Conservation (phyloP, 495 filamentous ascomycete genomes). For the Elasticomyces elasticus region DNA sequence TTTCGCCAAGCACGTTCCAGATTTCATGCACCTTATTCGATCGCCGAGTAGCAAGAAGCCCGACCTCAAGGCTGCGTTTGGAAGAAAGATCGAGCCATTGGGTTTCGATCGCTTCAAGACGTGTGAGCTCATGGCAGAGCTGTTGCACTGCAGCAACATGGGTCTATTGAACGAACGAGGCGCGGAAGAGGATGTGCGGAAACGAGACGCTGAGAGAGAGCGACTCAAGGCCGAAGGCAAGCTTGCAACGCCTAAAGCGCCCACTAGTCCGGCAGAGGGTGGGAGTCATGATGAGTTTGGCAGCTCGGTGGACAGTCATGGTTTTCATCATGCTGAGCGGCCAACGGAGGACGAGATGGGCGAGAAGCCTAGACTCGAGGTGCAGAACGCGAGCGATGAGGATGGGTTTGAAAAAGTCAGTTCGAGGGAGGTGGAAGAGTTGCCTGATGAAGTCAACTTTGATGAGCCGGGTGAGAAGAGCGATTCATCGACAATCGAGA, state of each 20-base stretch:
- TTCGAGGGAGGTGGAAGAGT: constrained; percentile 53
- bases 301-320: constrained; percentile 35
- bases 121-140: constrained; percentile 95
- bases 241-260: constrained; percentile 36
- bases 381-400: constrained; percentile 72
- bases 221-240: constrained; percentile 62
- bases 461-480: constrained; percentile 40
- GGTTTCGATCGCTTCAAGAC: constrained; percentile 99
- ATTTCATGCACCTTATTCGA: constrained; percentile 85
- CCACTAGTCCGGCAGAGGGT: constrained; percentile 23
- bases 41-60: constrained; percentile 52
- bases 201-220: constrained; percentile 73
- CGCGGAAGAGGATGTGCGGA: constrained; percentile 74
- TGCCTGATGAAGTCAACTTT: constrained; percentile 50
- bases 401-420: constrained; percentile 93
- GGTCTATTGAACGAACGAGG: constrained; percentile 86
- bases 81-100: constrained; percentile 80
- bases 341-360: constrained; percentile 26
- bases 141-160: constrained; percentile 99
- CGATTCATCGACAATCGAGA: constrained; percentile 11
- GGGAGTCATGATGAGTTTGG: constrained; percentile 31
- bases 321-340: constrained; percentile 38
- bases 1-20: constrained; percentile 83
- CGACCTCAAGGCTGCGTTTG: constrained; percentile 75
- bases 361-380: constrained; percentile 46